These are phyloP conservation scores for Kazachstania kunashirensis DNA, from an alignment of 805 yeast genomes.

Conservation along the genomic window DNA sequence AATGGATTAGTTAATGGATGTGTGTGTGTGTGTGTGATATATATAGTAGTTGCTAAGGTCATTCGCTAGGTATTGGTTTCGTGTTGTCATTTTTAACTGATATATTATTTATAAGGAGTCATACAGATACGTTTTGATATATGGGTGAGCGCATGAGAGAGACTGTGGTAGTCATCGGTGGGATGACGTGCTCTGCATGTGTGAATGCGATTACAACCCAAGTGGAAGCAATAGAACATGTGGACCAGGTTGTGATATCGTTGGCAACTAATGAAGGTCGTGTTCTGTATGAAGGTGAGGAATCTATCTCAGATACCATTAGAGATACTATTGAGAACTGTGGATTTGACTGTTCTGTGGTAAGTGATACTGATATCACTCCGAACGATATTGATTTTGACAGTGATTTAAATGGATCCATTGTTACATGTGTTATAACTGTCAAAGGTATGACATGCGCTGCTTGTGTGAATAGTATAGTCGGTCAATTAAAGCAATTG, in stretches of 20 bases:
- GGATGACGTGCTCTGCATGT: conserved; percentile 93
- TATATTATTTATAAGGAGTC: too few species aligned
- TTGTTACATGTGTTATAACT: neutral
- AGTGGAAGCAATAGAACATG: conserved; percentile 40
- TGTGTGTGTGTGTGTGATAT: too few species aligned
- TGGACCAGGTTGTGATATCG: conserved; percentile 50
- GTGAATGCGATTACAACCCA: conserved; percentile 54
- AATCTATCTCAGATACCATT: conserved; percentile 31
- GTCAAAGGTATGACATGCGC: conserved; percentile 83
- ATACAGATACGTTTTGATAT: too few species aligned
- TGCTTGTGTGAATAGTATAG: conserved; percentile 65
- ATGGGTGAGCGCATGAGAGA: too few species aligned
- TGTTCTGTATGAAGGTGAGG: conserved; percentile 33
- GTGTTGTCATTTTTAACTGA: too few species aligned
- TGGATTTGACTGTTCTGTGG: conserved; percentile 49
- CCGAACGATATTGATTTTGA: neutral
- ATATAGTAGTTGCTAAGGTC: too few species aligned
- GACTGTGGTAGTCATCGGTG: conserved; percentile 32
- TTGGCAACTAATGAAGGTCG: conserved; percentile 65
- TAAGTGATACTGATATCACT: neutral
- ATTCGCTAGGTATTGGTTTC: too few species aligned
- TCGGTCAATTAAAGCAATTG: conserved; percentile 39
- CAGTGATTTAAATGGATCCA: too few species aligned
- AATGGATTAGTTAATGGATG: too few species aligned
- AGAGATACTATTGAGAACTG: conserved; percentile 56